Conservation (phyloP, 1,284 basidiomycete species). For the Tremellales sp. region DNA sequence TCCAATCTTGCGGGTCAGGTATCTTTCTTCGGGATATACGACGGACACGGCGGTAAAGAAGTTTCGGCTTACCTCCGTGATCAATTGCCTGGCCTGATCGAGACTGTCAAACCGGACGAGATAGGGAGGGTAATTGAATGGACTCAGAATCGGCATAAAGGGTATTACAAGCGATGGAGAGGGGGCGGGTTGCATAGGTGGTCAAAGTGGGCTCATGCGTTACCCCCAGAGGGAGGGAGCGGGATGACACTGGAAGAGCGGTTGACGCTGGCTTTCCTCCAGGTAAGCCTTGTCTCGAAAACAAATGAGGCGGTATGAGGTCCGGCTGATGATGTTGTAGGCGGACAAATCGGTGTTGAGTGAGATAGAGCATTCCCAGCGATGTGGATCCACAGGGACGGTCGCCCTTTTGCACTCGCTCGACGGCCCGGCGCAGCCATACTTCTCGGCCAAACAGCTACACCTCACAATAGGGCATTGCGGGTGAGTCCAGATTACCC, state of each 20-base stretch:
- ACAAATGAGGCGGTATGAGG: background rate
- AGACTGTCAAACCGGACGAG: constrained; percentile 62
- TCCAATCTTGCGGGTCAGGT: constrained; percentile 68
- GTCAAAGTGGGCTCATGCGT: constrained; percentile 21
- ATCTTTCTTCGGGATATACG: constrained; percentile 80
- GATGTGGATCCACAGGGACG: constrained; percentile 79
- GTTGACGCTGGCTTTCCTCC: constrained; percentile 76
- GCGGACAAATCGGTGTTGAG: constrained; percentile 62
- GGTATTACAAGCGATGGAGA: constrained; percentile 81
- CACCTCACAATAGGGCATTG: constrained; percentile 86
- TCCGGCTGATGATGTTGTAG: constrained; percentile 24
- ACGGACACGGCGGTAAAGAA: constrained; percentile 77
- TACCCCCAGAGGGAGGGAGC: constrained; percentile 38
- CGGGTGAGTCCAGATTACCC: constrained; percentile 60
- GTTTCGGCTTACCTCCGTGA: constrained; percentile 72
- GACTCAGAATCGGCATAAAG: constrained; percentile 60
- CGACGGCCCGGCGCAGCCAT: constrained; percentile 67
- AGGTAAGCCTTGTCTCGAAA: constrained; percentile 54
- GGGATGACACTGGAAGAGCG: constrained; percentile 75
- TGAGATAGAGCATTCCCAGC: constrained; percentile 53
- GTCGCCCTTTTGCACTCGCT: constrained; percentile 83
- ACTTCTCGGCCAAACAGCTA: constrained; percentile 67
- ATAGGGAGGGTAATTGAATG: constrained; percentile 71
- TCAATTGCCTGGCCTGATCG: constrained; percentile 73
- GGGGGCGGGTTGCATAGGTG: constrained; percentile 62